A percentile compares a stretch with the other conserved stretches of the same genome.
Evolutionary conservation across 1,139 yeast genomes (phyloP).

Genomic region (Sugiyamaella grinbergsii): DNA sequence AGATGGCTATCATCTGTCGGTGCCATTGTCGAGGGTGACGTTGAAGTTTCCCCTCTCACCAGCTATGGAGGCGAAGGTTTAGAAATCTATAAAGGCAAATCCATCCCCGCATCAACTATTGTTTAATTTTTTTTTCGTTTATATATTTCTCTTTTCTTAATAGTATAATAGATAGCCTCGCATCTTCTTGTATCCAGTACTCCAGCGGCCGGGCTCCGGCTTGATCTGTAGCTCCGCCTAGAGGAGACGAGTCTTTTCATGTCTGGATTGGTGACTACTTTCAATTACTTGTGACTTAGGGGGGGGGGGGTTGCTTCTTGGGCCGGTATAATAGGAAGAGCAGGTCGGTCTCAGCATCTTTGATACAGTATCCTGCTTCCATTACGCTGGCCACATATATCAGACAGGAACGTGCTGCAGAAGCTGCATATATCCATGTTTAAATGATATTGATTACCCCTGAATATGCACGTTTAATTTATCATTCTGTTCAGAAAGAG

Average conservation of each 20-base stretch:
- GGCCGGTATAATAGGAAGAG: too few species aligned
- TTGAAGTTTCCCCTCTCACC: slow-evolving; percentile 77
- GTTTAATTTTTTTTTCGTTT: not conserved
- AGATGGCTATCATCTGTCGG: slow-evolving; percentile 74
- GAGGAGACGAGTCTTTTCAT: not conserved
- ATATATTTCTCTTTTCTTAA: slow-evolving; percentile 1
- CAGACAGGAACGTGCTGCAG: too few species aligned
- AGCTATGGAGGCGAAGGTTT: slow-evolving; percentile 89
- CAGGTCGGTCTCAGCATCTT: too few species aligned
- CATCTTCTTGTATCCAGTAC: not conserved
- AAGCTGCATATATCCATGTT: too few species aligned
- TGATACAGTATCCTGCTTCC: too few species aligned
- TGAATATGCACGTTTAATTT: slow-evolving; percentile 7
- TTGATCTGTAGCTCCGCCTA: not conserved
- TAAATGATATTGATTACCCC: too few species aligned
- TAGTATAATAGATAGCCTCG: slow-evolving; percentile 9
- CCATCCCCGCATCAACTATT: slow-evolving; percentile 40
- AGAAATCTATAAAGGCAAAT: slow-evolving; percentile 56
- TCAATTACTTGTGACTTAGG: too few species aligned
- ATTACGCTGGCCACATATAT: too few species aligned
- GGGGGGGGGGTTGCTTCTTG: too few species aligned
- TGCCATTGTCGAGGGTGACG: slow-evolving; percentile 55
- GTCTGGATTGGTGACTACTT: too few species aligned
- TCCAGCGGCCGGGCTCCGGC: not conserved
- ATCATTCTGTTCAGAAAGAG: too few species aligned